Conservation (phyloP, 2,329 filamentous ascomycete species). For the Colletotrichum destructivum region DNA sequence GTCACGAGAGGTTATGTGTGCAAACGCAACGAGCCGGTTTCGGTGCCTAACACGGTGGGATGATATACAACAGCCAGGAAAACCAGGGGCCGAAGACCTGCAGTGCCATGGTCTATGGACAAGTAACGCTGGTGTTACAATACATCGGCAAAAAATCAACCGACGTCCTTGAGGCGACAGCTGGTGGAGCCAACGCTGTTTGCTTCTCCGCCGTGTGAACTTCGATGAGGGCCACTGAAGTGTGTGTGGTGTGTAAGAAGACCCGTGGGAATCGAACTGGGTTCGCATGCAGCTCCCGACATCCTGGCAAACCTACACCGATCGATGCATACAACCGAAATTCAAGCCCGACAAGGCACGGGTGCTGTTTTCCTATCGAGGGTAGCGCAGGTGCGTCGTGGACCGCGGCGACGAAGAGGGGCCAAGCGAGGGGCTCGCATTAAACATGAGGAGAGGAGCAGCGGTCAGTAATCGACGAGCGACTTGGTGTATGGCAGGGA, state of each 20-base stretch:
- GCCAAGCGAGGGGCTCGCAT: conserved; percentile 14
- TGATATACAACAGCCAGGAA: background rate
- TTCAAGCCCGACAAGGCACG: conserved; percentile 24
- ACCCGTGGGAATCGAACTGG: no score
- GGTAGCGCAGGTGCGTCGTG: conserved; percentile 24
- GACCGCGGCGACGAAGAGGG: conserved; percentile 15
- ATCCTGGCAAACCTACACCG: background rate
- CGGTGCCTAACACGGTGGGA: background rate
- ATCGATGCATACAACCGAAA: conserved; percentile 26
- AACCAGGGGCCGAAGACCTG: background rate
- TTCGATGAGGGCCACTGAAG: no score
- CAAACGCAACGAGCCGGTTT: background rate
- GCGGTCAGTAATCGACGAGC: conserved; percentile 29
- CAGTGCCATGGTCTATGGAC: background rate
- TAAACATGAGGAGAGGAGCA: conserved; percentile 14
- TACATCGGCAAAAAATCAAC: background rate
- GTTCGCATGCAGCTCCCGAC: background rate
- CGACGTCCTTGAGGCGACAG: background rate
- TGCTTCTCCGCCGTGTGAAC: conserved; percentile 5
- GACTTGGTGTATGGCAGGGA: conserved; percentile 11
- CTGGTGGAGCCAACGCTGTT: background rate
- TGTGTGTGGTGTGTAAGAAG: background rate
- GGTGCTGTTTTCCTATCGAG: conserved; percentile 25
- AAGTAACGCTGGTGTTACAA: conserved; percentile 2
- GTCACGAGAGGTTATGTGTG: background rate